A percentile compares a stretch with the other conserved stretches of the same genome.
These are phyloP conservation scores for Verbena officinalis DNA, from an alignment of 257 asterid species.

Conservation along the genomic window DNA sequence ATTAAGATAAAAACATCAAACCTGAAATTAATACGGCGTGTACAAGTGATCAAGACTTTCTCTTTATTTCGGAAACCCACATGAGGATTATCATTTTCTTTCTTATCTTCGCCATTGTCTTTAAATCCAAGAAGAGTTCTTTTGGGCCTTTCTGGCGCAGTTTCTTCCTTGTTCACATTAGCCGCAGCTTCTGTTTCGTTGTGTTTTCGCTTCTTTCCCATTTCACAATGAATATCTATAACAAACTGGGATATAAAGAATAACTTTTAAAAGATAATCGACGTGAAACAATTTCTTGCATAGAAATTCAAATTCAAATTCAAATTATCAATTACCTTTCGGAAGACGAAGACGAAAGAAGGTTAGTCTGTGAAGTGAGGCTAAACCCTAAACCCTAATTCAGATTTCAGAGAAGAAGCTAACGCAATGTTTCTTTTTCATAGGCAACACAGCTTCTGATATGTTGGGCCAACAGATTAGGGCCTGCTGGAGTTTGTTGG, in stretches of 20 bases:
- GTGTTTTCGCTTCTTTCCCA: slow-evolving; percentile 91
- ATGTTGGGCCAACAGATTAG: background rate
- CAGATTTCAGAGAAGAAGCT: background rate
- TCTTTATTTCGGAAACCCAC: slow-evolving; percentile 70
- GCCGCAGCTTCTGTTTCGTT: slow-evolving; percentile 45
- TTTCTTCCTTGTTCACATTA: slow-evolving; percentile 47
- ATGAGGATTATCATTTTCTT: slow-evolving; percentile 24
- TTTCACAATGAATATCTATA: slow-evolving; percentile 28
- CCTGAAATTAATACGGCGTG: slow-evolving; percentile 95
- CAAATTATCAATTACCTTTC: background rate
- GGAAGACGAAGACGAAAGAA: background rate
- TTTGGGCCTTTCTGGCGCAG: slow-evolving; percentile 72
- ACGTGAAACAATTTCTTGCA: background rate
- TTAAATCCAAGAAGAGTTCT: slow-evolving; percentile 91
- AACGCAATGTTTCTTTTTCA: background rate
- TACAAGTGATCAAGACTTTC: slow-evolving; percentile 83
- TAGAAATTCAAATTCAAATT: background rate
- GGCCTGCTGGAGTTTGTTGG: background rate
- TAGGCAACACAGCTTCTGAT: background rate
- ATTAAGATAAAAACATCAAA: background rate
- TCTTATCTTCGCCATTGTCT: slow-evolving; percentile 32
- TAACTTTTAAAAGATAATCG: background rate
- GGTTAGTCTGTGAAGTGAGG: slow-evolving; percentile 1
- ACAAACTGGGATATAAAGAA: background rate
- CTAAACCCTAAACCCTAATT: slow-evolving; percentile 27